phyloP scores from a whole-genome alignment of 106 monocot genomes.

The Gastrodia elata region DNA sequence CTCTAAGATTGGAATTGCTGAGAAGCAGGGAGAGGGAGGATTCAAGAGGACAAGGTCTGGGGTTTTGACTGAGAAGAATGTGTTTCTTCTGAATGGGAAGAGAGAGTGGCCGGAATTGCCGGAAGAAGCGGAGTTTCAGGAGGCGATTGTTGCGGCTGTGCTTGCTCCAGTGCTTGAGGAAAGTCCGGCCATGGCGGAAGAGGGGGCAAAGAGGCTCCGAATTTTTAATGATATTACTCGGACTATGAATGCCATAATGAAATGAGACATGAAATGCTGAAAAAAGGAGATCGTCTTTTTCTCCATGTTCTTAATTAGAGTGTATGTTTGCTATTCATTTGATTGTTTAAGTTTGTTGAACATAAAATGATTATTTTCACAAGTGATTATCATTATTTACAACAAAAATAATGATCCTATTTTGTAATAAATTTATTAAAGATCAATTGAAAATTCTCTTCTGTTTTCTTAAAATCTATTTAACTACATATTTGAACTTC shows the following conservation, averaged over 20 bases:
- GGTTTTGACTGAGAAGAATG: constrained; percentile 15
- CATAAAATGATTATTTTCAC: background rate
- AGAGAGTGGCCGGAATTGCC: constrained; percentile 53
- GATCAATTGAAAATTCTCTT: no score
- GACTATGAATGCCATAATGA: constrained; percentile 5
- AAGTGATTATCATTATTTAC: no score
- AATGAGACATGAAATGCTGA: background rate
- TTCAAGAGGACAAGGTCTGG: constrained; percentile 72
- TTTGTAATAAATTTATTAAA: no score
- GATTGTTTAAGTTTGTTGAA: background rate
- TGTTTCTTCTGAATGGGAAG: constrained; percentile 5
- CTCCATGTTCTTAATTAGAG: background rate
- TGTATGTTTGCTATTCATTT: background rate
- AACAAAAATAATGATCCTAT: no score
- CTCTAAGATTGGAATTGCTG: constrained; percentile 5
- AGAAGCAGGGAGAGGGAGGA: constrained; percentile 15
- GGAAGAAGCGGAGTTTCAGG: constrained; percentile 58
- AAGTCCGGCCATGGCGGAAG: constrained; percentile 18
- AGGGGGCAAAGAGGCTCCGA: constrained; percentile 68
- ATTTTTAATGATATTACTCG: constrained; percentile 63
- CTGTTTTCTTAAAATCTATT: no score
- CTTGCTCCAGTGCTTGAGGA: constrained; percentile 55
- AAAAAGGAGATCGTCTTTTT: constrained; percentile 1
- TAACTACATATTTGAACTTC: no score
- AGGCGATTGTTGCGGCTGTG: constrained; percentile 67